These are phyloP conservation scores for Diaporthe velutina DNA, from an alignment of 2,329 filamentous ascomycete genomes.

Conservation along the genomic window DNA sequence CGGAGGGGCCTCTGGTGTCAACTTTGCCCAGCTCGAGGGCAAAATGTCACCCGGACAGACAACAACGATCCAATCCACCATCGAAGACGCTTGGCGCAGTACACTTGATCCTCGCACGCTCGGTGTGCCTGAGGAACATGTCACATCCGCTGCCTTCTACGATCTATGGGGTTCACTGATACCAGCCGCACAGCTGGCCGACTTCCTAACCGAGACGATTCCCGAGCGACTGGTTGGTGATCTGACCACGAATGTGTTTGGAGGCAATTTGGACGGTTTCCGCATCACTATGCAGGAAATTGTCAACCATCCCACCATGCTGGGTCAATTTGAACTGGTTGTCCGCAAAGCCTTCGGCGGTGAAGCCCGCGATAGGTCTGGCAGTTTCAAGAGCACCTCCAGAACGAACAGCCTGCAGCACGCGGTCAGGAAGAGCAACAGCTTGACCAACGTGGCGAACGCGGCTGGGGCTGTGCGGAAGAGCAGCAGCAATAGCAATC, in stretches of 20 bases:
- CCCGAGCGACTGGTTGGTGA: conserved; percentile 44
- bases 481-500: conserved; percentile 35
- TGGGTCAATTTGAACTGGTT: conserved; percentile 61
- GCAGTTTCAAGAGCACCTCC: conserved; percentile 23
- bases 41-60: conserved; percentile 55
- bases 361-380: conserved; percentile 38
- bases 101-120: conserved; percentile 56
- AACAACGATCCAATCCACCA: conserved; percentile 54
- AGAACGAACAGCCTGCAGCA: conserved; percentile 42
- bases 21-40: conserved; percentile 37
- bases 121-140: conserved; percentile 55
- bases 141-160: conserved; percentile 63
- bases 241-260: conserved; percentile 54
- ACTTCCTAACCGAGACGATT: conserved; percentile 54
- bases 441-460: conserved; percentile 19
- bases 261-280: conserved; percentile 52
- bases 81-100: conserved; percentile 59
- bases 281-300: conserved; percentile 62
- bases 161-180: conserved; percentile 64
- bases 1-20: conserved; percentile 26
- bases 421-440: conserved; percentile 37
- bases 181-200: conserved; percentile 61
- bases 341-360: conserved; percentile 44
- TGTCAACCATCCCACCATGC: conserved; percentile 63
- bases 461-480: conserved; percentile 16